Percentiles rank a stretch among this genome's conserved stretches.
These are phyloP conservation scores for Thoreauomyces humboldtii DNA, from an alignment of 192 early-diverging fungal species.

Conservation along the genomic window DNA sequence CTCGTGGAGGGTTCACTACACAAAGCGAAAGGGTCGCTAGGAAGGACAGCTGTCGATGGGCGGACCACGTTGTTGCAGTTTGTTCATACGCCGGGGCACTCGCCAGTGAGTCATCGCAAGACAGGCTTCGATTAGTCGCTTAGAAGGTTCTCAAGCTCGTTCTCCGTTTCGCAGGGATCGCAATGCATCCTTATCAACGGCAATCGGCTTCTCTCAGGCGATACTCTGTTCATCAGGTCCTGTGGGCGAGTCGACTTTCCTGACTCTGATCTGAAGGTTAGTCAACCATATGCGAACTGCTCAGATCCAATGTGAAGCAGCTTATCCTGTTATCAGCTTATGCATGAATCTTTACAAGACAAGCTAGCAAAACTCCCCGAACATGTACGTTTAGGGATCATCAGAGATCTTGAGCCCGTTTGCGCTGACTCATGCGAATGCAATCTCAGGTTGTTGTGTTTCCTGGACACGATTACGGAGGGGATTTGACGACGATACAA, in stretches of 20 bases:
- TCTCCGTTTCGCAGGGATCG: conserved; percentile 42
- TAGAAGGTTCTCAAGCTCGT: not conserved
- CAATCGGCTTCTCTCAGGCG: conserved; percentile 75
- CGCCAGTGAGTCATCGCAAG: conserved; percentile 47
- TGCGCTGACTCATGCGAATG: not conserved
- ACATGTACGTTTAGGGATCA: conserved; percentile 11
- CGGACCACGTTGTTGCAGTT: conserved; percentile 52
- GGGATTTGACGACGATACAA: conserved; percentile 79
- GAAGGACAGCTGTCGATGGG: conserved; percentile 2
- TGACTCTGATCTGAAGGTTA: conserved; percentile 58
- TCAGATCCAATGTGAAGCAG: not conserved
- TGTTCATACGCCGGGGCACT: conserved; percentile 92
- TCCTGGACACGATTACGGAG: conserved; percentile 90
- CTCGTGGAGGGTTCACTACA: too few relatives aligned
- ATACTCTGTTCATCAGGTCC: conserved; percentile 75
- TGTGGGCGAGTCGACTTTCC: conserved; percentile 83
- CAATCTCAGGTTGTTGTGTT: conserved; percentile 62
- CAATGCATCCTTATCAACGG: conserved; percentile 79
- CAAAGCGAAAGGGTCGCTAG: too few relatives aligned
- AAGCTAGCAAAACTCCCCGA: conserved; percentile 55
- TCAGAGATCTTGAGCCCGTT: not conserved
- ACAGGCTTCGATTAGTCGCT: not conserved
- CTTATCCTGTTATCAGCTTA: conserved; percentile 18
- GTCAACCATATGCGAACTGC: not conserved
- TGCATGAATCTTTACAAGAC: conserved; percentile 71